Percentiles rank a stretch among this genome's conserved stretches.
phyloP scores from a whole-genome alignment of 805 yeast genomes.

The Ogataea salicorniae region DNA sequence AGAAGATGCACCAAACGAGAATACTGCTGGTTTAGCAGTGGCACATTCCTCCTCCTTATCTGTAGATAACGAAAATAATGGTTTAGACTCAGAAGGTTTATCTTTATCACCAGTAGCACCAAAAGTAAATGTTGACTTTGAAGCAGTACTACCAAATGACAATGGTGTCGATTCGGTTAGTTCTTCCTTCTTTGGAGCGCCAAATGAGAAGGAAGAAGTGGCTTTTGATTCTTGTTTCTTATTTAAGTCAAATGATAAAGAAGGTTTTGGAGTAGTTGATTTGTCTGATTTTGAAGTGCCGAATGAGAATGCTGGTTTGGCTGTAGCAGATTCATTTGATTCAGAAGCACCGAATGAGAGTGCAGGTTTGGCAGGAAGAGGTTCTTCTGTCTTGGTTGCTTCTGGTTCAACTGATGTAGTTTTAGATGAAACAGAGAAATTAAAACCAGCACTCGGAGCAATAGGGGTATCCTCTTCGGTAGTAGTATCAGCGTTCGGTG shows the following conservation, averaged over 20 bases:
- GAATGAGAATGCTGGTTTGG: constrained; percentile 7
- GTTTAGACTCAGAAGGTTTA: too few relatives aligned
- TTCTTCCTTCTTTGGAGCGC: too few relatives aligned
- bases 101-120: too few relatives aligned
- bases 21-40: background rate
- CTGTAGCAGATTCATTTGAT: background rate
- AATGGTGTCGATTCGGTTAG: too few relatives aligned
- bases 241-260: too few relatives aligned
- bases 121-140: too few relatives aligned
- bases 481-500: background rate
- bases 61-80: background rate
- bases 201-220: too few relatives aligned
- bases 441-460: constrained; percentile 11
- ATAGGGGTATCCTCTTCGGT: background rate
- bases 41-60: background rate
- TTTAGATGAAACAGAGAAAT: background rate
- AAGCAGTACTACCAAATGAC: too few relatives aligned
- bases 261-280: too few relatives aligned
- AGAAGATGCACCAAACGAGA: background rate
- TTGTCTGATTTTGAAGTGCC: too few relatives aligned
- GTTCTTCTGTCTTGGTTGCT: background rate
- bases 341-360: constrained; percentile 9
- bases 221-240: too few relatives aligned
- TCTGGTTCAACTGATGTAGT: too few relatives aligned
- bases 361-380: constrained; percentile 1